Conservation (phyloP, 208 protist species). For the Plasmodiophora brassicae region DNA sequence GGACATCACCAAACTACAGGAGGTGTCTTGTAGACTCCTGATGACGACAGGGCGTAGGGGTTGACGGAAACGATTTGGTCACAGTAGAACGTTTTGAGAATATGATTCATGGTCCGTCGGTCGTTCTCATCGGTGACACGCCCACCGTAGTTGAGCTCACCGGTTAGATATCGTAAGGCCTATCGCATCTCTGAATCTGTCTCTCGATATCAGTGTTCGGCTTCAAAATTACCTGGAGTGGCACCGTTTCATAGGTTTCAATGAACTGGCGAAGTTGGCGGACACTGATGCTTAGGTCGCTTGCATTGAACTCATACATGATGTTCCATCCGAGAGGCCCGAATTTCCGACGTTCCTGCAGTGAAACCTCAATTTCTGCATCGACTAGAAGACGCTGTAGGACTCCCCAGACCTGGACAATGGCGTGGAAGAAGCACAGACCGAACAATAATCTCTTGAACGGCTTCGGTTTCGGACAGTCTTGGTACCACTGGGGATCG, state of each 20-base stretch:
- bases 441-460: conserved; percentile 69
- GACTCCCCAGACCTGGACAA: conserved; percentile 80
- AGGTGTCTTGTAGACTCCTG: conserved; percentile 42
- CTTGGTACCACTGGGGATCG: not conserved
- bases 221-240: not conserved
- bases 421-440: conserved; percentile 61
- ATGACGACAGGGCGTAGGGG: conserved; percentile 53
- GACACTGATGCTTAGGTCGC: conserved; percentile 84
- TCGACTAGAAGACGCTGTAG: not conserved
- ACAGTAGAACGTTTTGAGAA: not conserved
- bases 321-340: conserved; percentile 97
- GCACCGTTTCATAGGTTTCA: conserved; percentile 70
- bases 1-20: too few relatives aligned
- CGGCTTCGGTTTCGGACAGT: conserved; percentile 35
- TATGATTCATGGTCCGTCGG: conserved; percentile 38
- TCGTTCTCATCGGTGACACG: conserved; percentile 57
- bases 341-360: conserved; percentile 93
- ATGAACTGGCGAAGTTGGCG: conserved; percentile 84
- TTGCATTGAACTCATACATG: conserved; percentile 91
- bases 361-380: not conserved
- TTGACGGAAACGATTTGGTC: not conserved
- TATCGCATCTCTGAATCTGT: not conserved
- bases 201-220: not conserved
- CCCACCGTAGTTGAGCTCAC: conserved; percentile 70
- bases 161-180: conserved; percentile 54